Base-by-base conservation (phyloP, 805 yeast species). In the Sugiyamaella lignohabitans region DNA sequence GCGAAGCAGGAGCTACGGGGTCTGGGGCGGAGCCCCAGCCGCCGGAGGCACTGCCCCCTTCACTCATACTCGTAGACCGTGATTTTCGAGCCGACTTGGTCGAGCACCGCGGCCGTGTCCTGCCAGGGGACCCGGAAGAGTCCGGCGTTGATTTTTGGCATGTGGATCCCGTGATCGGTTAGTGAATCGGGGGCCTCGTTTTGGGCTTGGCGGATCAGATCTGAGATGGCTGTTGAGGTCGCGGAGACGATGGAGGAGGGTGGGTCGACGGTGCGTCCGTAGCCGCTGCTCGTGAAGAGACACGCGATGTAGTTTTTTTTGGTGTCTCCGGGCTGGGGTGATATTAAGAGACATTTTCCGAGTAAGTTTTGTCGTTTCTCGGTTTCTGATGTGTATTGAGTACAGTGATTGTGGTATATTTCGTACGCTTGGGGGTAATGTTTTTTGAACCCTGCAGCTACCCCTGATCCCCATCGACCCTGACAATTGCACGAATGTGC, bases 381-480 rank as follows among this genome's bases (percentile, higher is more conserved):
- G 63, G 18, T 46, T 43, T 56, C 56, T 6, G 55, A 50, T 29
- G 52, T 46, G 2, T 55, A 41, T 22, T 53, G 51, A 38, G 14
- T n/a, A 58, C 85, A 80, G 54, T 71, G 68, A 1, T 62, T 54
- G 14, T 59, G 53, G 49, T 87, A 84, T 3, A 56, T 52, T 39
- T 60, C 53, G 55, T 76, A 83, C 3, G 91, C 76, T 2, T 67
- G 57, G 1, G 87, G 88, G 60, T 72, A 86, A 40, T 67, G 62
- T 16, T 55, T 45, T 20, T 71, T 74, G 57, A 87, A 77, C 21
- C 65, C 74, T 2, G 69, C 69, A 0, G 95, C 95, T 2, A 87
- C 75, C 0, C 95, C 96, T 2, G 86, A 91, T 3, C 93, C 93
- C 95, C 95, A 87, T 1, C 70, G 58, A 0, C 95, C 95, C 21